Conservation (phyloP, 192 early-diverging fungal species). For the Coemansia sp. region DNA sequence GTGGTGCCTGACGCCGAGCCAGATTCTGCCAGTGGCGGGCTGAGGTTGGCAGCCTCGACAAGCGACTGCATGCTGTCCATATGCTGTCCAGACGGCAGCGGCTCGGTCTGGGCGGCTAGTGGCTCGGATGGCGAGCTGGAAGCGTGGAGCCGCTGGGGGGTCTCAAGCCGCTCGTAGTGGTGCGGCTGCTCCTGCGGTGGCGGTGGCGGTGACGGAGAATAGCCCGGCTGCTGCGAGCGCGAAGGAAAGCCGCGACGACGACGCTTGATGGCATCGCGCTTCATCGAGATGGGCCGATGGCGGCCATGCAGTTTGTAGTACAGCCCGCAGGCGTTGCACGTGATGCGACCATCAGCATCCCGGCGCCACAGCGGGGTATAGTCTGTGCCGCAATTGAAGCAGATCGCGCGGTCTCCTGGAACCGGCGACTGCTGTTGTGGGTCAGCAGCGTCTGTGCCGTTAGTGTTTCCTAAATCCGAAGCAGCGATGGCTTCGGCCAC, state of each 20-base stretch:
- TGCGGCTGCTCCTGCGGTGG: background rate
- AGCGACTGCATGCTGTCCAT: constrained; percentile 18
- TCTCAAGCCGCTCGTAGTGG: background rate
- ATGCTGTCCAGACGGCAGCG: background rate
- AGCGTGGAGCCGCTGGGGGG: background rate
- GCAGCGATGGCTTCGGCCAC: constrained; percentile 37
- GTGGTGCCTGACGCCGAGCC: too few species aligned
- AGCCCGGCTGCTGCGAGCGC: background rate
- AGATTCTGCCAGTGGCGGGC: constrained; percentile 13
- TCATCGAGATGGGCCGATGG: constrained; percentile 78
- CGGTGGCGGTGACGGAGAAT: background rate
- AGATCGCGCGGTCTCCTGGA: constrained; percentile 29
- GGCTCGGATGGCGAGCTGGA: background rate
- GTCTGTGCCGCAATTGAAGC: constrained; percentile 76
- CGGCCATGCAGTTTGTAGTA: constrained; percentile 83
- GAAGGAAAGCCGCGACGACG: constrained; percentile 58
- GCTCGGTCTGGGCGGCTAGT: background rate
- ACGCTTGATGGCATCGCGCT: constrained; percentile 72
- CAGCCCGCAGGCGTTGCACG: constrained; percentile 93
- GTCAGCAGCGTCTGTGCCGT: background rate
- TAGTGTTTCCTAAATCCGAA: background rate
- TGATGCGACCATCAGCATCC: constrained; percentile 67
- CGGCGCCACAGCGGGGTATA: constrained; percentile 79
- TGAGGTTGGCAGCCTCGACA: constrained; percentile 19
- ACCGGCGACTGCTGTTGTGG: background rate